Evolutionary conservation across 768 basidiomycete species (phyloP), one percentile per base, ranked within the genome.

Genomic region (Amanita molliuscula): DNA sequence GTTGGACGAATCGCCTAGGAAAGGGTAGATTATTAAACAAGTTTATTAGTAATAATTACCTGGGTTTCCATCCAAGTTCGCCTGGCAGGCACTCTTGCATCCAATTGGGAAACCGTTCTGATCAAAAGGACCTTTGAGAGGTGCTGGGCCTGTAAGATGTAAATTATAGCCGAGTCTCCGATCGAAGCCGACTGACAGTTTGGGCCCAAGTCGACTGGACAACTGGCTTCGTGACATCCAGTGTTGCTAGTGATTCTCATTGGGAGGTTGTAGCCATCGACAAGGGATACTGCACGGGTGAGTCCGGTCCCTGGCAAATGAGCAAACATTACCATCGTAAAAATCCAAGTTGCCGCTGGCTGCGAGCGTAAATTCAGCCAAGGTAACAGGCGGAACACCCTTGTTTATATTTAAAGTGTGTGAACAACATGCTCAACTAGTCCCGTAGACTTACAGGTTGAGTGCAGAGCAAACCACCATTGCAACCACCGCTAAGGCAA

Each of bases 351-450:
- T 70, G 10, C 66, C 70, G 37, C 61, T 58, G 1, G 59, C 70
- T 55, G 67, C 55, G 7, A 85, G 62, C n/a, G 79, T 84, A 66
- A 76, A 85, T 56, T 86, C 82, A 1, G 84, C 84, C 33, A 86
- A 65, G 3, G 76, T 74, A 9, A 78, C 83, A 37, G 85, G 85
- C 28, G 83, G 82, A n/a, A 80, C 73, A 44, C 79, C 81, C 71
- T 72, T 13, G 31, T 13, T 31, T 31, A 28, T 44, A 9, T 10
- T 6, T 16, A 26, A 41, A 53, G 42, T 28, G 8, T 6, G 25
- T 10, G 84, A 53, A 72, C 67, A 1, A 81, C 3, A n/a, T 15
- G 3, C 25, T n/a, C 16, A 16, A 28, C 15, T 29, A n/a, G 15
- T 29, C 26, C 3, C 3, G 18, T 28, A 15, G 9, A 28, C 42